A percentile compares a stretch with the other conserved stretches of the same genome.
Conservation (phyloP, 768 basidiomycete species). For the Podaxis sp. region DNA sequence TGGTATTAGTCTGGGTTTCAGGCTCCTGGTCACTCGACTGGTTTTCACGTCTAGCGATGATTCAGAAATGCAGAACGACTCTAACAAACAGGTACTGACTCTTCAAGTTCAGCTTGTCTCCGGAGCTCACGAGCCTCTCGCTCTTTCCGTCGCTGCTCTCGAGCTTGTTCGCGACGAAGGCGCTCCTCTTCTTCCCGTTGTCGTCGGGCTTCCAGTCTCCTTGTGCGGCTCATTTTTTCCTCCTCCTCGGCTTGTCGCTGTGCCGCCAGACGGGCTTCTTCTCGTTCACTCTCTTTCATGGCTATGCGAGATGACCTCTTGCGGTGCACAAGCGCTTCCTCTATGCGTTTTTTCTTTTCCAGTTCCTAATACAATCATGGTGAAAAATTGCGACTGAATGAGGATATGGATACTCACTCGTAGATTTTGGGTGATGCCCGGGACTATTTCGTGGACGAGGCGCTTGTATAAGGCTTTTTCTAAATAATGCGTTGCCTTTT, state of each 20-base stretch:
- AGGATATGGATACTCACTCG: conserved; percentile 42
- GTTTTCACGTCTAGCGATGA: conserved; percentile 9
- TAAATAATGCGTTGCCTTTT: conserved; percentile 71
- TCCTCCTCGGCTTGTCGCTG: conserved; percentile 63
- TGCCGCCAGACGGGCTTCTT: conserved; percentile 65
- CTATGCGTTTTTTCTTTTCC: conserved; percentile 59
- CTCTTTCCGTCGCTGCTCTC: conserved; percentile 53
- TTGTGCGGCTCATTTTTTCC: conserved; percentile 64
- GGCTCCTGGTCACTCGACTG: conserved; percentile 1
- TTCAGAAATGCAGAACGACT: neutral
- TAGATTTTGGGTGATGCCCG: conserved; percentile 66
- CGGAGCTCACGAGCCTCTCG: conserved; percentile 43
- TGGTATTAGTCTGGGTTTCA: neutral
- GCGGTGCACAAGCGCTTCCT: conserved; percentile 78
- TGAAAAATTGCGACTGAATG: neutral
- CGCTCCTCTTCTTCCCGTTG: conserved; percentile 60
- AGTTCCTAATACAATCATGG: conserved; percentile 47
- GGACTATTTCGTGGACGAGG: conserved; percentile 66
- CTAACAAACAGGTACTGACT: conserved; percentile 15
- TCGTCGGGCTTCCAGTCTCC: conserved; percentile 54
- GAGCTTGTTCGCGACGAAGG: conserved; percentile 53
- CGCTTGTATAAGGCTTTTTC: conserved; percentile 79
- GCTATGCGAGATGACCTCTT: conserved; percentile 92
- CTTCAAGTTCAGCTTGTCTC: conserved; percentile 26
- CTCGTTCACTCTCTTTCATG: conserved; percentile 74